Base-by-base conservation (phyloP, 768 basidiomycete genomes). In the Tricholoma saponaceum region DNA sequence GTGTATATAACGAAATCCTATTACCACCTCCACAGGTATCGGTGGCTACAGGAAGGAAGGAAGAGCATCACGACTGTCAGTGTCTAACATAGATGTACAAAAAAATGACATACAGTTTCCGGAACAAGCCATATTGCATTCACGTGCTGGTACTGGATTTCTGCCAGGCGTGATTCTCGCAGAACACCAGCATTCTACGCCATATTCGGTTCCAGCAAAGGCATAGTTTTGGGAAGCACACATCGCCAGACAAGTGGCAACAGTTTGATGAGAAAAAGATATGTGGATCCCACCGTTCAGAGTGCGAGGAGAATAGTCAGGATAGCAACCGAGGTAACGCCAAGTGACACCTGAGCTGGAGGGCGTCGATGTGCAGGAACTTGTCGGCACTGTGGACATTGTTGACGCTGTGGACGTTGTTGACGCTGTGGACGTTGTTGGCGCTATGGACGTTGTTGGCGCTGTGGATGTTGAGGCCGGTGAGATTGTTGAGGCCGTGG, bases 161-260 rank as follows among this genome's bases (percentile, higher is more conserved):
- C 60, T 67, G 8, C 66, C 68, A 10, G 61, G 16, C 4, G 60
- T 62, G 18, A 74, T 61, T 0, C 61, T 58, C 18, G 66, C 61
- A 1, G 66, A 63, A 47, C 71, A 74, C 63, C 61, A 74, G 54
- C 73, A 73, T 56, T 74, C 70, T 0, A 59, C 56, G 9, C 70
- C 68, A 49, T 71, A 73, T 52, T 74, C 72, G 12, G 69, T 63
- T 0, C 72, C 74, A 3, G 64, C 70, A 49, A 66, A 74, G 0
- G 54, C 30, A 44, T 68, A 74, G 0, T 70, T 70, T 3, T 58
- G 57, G 5, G 61, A 56, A 9, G 62, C 51, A 50, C 73, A 76
- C 12, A 57, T 64, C 3, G 68, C 52, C 26, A 66, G 62, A 52
- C 73, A 75, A 41, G 65, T 68, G 13, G 59, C 37, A n/a, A 73